phyloP scores from a whole-genome alignment of 805 yeast genomes.

The Maudiozyma turicensis region DNA sequence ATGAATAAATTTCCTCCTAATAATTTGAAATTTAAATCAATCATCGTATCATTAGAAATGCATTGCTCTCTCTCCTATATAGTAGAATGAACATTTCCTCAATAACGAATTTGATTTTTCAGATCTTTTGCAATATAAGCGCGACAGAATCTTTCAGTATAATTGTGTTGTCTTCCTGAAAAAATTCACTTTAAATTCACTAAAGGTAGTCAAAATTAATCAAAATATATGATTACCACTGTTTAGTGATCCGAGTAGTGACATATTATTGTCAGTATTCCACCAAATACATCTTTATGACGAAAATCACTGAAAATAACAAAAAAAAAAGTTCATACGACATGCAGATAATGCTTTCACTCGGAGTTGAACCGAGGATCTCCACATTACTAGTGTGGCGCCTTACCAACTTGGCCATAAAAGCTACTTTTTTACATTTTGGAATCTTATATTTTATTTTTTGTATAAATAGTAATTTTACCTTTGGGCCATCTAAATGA shows the following conservation, averaged over 20 bases:
- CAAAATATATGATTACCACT: too few relatives aligned
- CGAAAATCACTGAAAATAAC: not conserved
- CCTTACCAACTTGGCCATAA: conserved; percentile 70
- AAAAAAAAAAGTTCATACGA: not conserved
- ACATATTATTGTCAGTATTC: too few relatives aligned
- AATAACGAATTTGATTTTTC: not conserved
- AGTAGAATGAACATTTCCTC: too few relatives aligned
- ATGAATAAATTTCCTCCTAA: too few relatives aligned
- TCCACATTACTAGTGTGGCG: conserved; percentile 85
- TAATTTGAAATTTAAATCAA: too few relatives aligned
- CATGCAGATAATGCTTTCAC: conserved; percentile 43
- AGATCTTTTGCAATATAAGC: not conserved
- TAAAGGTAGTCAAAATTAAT: too few relatives aligned
- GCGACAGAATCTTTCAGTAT: not conserved
- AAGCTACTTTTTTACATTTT: conserved; percentile 25
- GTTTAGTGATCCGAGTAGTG: too few relatives aligned
- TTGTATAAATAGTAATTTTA: too few relatives aligned
- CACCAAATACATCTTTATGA: too few relatives aligned
- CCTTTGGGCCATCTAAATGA: too few relatives aligned
- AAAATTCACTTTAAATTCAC: not conserved
- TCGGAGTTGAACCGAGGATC: conserved; percentile 76
- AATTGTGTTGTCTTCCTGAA: not conserved
- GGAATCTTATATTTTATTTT: not conserved
- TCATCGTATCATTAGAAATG: too few relatives aligned
- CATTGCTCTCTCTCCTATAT: too few relatives aligned